Evolutionary conservation across 1,139 yeast species (phyloP).

Genomic region (Magnusiomyces starmeri): DNA sequence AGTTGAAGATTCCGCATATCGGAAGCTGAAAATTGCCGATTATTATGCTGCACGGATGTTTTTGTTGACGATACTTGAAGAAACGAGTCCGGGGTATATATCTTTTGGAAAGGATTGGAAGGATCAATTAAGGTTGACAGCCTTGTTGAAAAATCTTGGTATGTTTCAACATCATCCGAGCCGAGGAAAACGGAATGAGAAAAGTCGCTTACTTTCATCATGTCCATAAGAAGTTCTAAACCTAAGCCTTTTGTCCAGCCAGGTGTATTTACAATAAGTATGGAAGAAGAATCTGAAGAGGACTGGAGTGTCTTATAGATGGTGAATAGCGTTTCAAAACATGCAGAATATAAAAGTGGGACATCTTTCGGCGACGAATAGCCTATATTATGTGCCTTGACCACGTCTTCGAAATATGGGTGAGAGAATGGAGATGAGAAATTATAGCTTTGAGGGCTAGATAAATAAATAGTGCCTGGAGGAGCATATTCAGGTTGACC

Average conservation of each 20-base stretch:
- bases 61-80: background rate
- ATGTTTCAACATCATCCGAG: constrained; percentile 22
- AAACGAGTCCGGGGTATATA: constrained; percentile 2
- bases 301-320: constrained; percentile 26
- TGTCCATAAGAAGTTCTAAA: constrained; percentile 48
- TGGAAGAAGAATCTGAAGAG: constrained; percentile 28
- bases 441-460: constrained; percentile 15
- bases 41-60: background rate
- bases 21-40: constrained; percentile 20
- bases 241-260: constrained; percentile 96
- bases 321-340: constrained; percentile 41
- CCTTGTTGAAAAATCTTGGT: constrained; percentile 13
- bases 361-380: constrained; percentile 64
- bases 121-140: constrained; percentile 8
- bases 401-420: constrained; percentile 24
- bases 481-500: constrained; percentile 79
- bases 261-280: constrained; percentile 69
- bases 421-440: constrained; percentile 33
- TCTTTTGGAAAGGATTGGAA: constrained; percentile 3
- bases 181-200: constrained; percentile 48
- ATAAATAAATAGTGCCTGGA: constrained; percentile 62
- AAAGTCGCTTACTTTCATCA: constrained; percentile 46
- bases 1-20: constrained; percentile 32
- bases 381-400: constrained; percentile 52
- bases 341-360: constrained; percentile 49